A percentile compares a stretch with the other conserved stretches of the same genome.
Evolutionary conservation across 108 stramenopile species (phyloP).

Genomic region (Skeletonema tropicum): DNA sequence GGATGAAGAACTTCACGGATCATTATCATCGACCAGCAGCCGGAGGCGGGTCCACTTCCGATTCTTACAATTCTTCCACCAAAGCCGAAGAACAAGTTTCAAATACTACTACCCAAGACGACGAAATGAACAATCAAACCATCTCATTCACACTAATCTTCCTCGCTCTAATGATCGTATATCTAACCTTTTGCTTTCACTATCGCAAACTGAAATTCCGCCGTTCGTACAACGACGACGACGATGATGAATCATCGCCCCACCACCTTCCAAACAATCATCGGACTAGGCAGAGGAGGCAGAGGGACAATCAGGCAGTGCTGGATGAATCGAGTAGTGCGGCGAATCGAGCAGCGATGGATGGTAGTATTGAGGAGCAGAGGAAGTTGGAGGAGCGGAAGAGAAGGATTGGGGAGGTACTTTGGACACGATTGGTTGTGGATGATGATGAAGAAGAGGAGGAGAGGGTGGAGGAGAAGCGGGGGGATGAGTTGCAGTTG

Average conservation of each 20-base stretch:
- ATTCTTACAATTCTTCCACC: too few relatives aligned
- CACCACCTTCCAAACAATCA: too few relatives aligned
- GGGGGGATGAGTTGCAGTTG: not conserved
- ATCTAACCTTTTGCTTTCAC: slow-evolving; percentile 29
- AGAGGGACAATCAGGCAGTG: slow-evolving; percentile 22
- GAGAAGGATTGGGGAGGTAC: slow-evolving; percentile 16
- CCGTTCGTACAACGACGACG: not conserved
- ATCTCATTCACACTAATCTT: slow-evolving; percentile 17
- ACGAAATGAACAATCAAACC: not conserved
- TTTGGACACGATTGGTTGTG: slow-evolving; percentile 25
- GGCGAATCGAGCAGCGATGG: slow-evolving; percentile 7
- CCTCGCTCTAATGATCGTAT: slow-evolving; percentile 20
- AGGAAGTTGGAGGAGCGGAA: slow-evolving; percentile 34
- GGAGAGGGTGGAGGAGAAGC: not conserved
- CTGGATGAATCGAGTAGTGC: slow-evolving; percentile 33
- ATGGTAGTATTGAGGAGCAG: not conserved
- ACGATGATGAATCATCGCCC: too few relatives aligned
- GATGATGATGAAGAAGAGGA: not conserved
- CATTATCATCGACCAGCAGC: too few relatives aligned
- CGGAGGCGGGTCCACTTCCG: too few relatives aligned
- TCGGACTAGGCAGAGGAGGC: not conserved
- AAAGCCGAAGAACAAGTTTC: too few relatives aligned
- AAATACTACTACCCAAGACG: too few relatives aligned
- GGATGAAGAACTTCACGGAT: too few relatives aligned
- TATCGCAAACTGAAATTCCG: slow-evolving; percentile 16